phyloP scores from a whole-genome alignment of 371 early-diverging fungal species.

The Actinomucor elegans region DNA sequence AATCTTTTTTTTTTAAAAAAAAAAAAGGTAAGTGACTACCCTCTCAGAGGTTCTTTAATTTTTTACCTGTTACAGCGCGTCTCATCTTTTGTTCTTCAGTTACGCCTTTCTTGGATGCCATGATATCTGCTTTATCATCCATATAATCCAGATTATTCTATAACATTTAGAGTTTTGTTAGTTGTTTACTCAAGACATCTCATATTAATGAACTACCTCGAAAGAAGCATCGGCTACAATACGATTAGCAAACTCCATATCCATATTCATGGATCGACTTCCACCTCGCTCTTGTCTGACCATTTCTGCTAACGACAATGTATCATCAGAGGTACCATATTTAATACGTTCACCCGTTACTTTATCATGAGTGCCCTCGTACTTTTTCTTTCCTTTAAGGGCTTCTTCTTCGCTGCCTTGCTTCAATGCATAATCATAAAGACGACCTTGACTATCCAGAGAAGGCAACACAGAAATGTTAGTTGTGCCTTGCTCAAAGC shows the following conservation, averaged over 20 bases:
- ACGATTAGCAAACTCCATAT: conserved; percentile 70
- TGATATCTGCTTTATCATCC: conserved; percentile 87
- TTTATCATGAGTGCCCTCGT: conserved; percentile 55
- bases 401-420: conserved; percentile 2
- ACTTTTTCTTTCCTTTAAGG: conserved; percentile 49
- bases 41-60: too few species aligned
- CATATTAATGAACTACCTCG: too few species aligned
- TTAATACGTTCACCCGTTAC: conserved; percentile 54
- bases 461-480: conserved; percentile 57
- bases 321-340: conserved; percentile 62
- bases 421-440: conserved; percentile 48
- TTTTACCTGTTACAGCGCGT: conserved; percentile 57
- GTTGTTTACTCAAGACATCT: too few species aligned
- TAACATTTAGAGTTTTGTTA: not conserved
- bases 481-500: conserved; percentile 26
- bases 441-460: conserved; percentile 64
- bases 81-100: conserved; percentile 67
- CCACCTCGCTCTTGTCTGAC: conserved; percentile 69
- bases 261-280: conserved; percentile 49
- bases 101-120: conserved; percentile 62
- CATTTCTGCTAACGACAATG: conserved; percentile 60
- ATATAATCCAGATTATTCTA: conserved; percentile 84
- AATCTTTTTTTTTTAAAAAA: conserved; percentile 43
- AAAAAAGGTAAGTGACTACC: too few species aligned
- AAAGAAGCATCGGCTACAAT: conserved; percentile 79